Percentiles rank a stretch among this genome's conserved stretches.
Evolutionary conservation across 495 filamentous ascomycete genomes (phyloP).

Genomic region (Parathielavia hyrcaniae): DNA sequence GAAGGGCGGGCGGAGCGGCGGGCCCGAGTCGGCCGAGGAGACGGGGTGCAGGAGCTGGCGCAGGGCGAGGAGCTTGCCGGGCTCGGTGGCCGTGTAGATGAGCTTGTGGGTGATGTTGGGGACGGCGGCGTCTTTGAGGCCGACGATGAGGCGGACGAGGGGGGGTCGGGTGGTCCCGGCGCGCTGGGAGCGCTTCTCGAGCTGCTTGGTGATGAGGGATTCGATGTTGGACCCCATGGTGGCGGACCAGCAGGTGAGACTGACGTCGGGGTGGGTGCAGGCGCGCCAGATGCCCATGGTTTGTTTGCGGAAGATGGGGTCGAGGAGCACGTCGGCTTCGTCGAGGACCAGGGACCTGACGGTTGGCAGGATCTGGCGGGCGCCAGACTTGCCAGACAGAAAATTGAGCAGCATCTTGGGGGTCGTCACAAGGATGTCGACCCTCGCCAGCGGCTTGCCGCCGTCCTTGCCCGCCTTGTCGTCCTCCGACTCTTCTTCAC

Average conservation of each 20-base stretch:
- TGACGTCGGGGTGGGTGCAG: slow-evolving; percentile 59
- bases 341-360: slow-evolving; percentile 75
- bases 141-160: slow-evolving; percentile 79
- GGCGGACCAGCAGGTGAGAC: slow-evolving; percentile 83
- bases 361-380: slow-evolving; percentile 49
- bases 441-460: slow-evolving; percentile 50
- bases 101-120: slow-evolving; percentile 86
- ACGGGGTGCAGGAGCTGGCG: slow-evolving; percentile 86
- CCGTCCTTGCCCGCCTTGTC: slow-evolving; percentile 33
- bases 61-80: slow-evolving; percentile 86
- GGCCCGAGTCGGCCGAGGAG: slow-evolving; percentile 47
- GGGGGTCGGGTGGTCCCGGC: slow-evolving; percentile 37
- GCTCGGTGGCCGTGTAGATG: slow-evolving; percentile 84
- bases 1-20: slow-evolving; percentile 75
- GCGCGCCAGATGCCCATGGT: slow-evolving; percentile 80
- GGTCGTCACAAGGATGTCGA: slow-evolving; percentile 84
- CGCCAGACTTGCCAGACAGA: slow-evolving; percentile 47
- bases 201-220: slow-evolving; percentile 52
- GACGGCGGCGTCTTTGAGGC: slow-evolving; percentile 89
- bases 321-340: slow-evolving; percentile 91
- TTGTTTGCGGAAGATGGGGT: slow-evolving; percentile 83
- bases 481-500: slow-evolving; percentile 26
- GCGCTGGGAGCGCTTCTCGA: slow-evolving; percentile 52
- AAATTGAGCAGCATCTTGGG: slow-evolving; percentile 73
- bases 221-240: slow-evolving; percentile 95